phyloP scores from a whole-genome alignment of 2,329 filamentous ascomycete species.

The Pseudopyricularia javanii region DNA sequence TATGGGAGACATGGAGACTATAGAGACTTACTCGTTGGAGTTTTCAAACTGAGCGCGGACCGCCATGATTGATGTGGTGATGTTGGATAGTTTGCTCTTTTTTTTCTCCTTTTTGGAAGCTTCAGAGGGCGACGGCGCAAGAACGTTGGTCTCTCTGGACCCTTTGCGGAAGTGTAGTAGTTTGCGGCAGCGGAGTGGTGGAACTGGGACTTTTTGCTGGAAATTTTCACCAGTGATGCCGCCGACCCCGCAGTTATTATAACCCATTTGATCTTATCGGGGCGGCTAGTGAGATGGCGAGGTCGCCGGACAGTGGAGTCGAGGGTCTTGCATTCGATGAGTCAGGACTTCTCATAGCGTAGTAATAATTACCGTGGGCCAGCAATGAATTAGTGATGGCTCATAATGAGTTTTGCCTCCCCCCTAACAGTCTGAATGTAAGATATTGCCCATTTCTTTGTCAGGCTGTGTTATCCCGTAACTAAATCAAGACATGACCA shows the following conservation, averaged over 20 bases:
- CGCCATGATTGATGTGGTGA: conserved; percentile 37
- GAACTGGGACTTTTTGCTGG: background rate
- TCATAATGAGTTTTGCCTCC: background rate
- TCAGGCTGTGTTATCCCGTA: background rate
- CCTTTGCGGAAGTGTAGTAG: background rate
- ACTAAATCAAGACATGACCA: background rate
- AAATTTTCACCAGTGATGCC: background rate
- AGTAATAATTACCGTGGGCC: background rate
- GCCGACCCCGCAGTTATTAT: background rate
- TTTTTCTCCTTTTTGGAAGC: background rate
- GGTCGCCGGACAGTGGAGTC: too few species aligned
- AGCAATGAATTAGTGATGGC: background rate
- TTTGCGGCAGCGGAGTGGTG: background rate
- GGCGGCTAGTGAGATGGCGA: too few species aligned
- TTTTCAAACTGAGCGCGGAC: conserved; percentile 73
- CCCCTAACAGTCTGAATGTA: background rate
- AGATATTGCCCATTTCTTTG: background rate
- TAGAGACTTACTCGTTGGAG: conserved; percentile 76
- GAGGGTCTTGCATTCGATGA: background rate
- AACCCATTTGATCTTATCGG: background rate
- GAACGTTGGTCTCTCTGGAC: background rate
- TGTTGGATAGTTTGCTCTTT: background rate
- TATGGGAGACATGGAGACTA: conserved; percentile 1
- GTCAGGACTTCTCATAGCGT: background rate
- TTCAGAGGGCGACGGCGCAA: background rate